phyloP scores from a whole-genome alignment of 73 alveolate genomes.

The Paramecium sexaurelia region DNA sequence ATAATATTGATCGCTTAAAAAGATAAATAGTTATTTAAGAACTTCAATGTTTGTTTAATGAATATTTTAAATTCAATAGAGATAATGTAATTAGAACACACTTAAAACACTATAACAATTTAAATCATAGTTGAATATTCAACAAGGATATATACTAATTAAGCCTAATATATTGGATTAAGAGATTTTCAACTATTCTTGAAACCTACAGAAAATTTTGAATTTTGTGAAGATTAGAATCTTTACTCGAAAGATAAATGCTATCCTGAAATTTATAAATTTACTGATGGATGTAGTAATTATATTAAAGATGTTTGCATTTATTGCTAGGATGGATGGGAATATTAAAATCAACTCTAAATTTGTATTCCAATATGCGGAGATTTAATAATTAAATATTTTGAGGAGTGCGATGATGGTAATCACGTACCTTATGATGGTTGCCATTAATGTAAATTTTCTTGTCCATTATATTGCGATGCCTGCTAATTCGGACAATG shows the following conservation, averaged over 20 bases:
- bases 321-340: not conserved
- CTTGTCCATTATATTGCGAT: not conserved
- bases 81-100: not conserved
- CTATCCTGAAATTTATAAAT: not conserved
- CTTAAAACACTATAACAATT: not conserved
- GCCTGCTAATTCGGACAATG: not conserved
- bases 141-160: not conserved
- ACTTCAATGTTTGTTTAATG: not conserved
- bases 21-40: not conserved
- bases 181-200: not conserved
- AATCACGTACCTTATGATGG: not conserved
- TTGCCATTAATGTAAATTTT: not conserved
- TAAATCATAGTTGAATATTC: not conserved
- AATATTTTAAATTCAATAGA: no score
- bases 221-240: not conserved
- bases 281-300: not conserved
- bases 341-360: no score
- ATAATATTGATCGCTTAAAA: no score
- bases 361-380: not conserved
- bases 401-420: not conserved
- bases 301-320: not conserved
- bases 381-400: not conserved
- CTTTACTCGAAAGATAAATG: not conserved
- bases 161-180: not conserved
- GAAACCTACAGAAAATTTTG: not conserved